Percentiles rank a stretch among this genome's conserved stretches.
phyloP scores from a whole-genome alignment of 169 alveolate species.

The Miamiensis avidus region DNA sequence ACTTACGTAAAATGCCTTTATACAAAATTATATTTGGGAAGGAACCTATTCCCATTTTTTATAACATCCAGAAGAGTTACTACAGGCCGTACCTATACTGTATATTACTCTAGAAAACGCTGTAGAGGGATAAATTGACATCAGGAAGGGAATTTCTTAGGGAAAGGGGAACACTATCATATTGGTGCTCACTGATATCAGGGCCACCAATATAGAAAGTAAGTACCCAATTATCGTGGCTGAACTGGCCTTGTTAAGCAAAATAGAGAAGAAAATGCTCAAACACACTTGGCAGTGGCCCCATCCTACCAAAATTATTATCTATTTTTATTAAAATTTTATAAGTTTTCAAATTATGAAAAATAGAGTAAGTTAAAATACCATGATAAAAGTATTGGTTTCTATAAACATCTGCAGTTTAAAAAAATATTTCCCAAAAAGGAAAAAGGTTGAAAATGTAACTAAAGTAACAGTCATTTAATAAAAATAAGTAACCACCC shows the following conservation, averaged over 20 bases:
- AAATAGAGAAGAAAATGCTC: conserved; percentile 78
- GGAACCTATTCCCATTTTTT: background rate
- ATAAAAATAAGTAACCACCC: background rate
- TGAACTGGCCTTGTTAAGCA: conserved; percentile 73
- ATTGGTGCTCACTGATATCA: conserved; percentile 71
- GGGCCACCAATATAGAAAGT: conserved; percentile 70
- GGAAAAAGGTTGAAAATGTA: background rate
- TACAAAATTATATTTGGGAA: background rate
- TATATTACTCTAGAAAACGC: conserved; percentile 77
- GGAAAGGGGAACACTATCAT: conserved; percentile 77
- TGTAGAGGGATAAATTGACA: conserved; percentile 73
- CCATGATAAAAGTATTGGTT: background rate
- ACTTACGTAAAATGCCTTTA: too few species aligned
- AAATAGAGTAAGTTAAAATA: background rate
- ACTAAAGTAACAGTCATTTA: background rate
- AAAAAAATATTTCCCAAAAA: background rate
- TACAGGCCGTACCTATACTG: conserved; percentile 70
- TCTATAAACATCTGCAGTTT: conserved; percentile 9
- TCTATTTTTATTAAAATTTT: background rate
- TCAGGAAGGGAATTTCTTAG: conserved; percentile 55
- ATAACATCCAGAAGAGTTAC: conserved; percentile 26
- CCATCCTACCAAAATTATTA: conserved; percentile 68
- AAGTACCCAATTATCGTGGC: conserved; percentile 86
- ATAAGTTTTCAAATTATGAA: background rate
- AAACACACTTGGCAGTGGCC: conserved; percentile 79